These are phyloP conservation scores for Aspergillus sp. DNA, from an alignment of 2,329 filamentous ascomycete genomes.

Conservation along the genomic window DNA sequence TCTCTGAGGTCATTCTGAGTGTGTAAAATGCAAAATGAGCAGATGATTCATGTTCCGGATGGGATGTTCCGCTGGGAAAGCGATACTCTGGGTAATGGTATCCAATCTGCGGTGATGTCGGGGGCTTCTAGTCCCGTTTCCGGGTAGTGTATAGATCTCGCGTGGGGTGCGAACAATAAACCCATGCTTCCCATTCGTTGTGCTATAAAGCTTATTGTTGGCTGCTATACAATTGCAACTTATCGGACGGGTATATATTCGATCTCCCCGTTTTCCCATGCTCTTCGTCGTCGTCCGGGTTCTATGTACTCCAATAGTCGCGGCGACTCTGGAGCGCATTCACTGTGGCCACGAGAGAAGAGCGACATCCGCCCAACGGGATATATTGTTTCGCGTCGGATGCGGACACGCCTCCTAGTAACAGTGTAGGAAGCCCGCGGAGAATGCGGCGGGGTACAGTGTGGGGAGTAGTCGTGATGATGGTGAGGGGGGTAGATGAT, in stretches of 20 bases:
- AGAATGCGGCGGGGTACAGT: conserved; percentile 5
- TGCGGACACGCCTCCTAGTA: conserved; percentile 10
- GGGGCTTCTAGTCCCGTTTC: neutral
- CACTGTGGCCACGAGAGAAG: neutral
- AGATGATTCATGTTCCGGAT: neutral
- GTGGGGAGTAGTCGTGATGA: neutral
- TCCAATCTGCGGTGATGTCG: neutral
- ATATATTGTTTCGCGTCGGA: conserved; percentile 12
- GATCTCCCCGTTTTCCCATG: conserved; percentile 6
- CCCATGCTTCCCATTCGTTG: neutral
- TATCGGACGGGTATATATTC: conserved; percentile 19
- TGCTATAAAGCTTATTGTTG: neutral
- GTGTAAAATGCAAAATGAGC: conserved; percentile 13
- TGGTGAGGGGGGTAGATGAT: conserved; percentile 6
- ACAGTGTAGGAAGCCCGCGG: conserved; percentile 16
- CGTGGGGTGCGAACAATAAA: neutral
- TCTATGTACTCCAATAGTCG: conserved; percentile 16
- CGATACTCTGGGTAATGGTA: neutral
- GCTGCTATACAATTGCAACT: neutral
- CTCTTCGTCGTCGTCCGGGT: conserved; percentile 7
- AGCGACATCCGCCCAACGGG: neutral
- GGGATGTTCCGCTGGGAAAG: neutral
- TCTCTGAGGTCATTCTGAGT: conserved; percentile 28
- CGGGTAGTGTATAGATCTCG: conserved; percentile 1
- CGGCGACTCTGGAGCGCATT: conserved; percentile 3